Evolutionary conservation across 352 stramenopile genomes (phyloP).

Genomic region (Pythium rhizo-oryzae): DNA sequence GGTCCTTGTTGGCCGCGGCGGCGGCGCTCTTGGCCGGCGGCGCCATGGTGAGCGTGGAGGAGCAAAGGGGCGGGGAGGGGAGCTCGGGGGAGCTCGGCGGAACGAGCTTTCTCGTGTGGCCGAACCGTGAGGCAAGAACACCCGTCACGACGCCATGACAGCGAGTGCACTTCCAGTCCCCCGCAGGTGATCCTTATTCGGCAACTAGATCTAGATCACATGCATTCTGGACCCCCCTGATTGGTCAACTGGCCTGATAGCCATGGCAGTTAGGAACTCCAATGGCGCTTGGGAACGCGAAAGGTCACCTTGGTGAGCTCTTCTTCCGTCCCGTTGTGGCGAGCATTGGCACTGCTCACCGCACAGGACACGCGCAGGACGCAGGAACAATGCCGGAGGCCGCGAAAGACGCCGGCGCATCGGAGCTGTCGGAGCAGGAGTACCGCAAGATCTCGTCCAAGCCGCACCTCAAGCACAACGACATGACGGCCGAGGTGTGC

Average conservation of each 20-base stretch:
- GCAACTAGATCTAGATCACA: too few species aligned
- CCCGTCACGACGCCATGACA: too few species aligned
- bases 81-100: neutral
- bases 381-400: slow-evolving; percentile 50
- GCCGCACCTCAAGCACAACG: slow-evolving; percentile 81
- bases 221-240: too few species aligned
- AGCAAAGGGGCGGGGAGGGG: neutral
- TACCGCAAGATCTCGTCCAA: slow-evolving; percentile 87
- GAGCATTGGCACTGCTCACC: neutral
- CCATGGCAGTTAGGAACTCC: too few species aligned
- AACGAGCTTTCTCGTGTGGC: too few species aligned
- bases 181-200: too few species aligned
- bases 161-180: too few species aligned
- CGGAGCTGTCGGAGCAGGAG: slow-evolving; percentile 71
- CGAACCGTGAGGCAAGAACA: too few species aligned
- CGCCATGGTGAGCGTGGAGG: slow-evolving; percentile 12
- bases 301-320: too few species aligned
- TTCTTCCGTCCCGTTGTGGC: too few species aligned
- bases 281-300: too few species aligned
- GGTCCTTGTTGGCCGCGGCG: slow-evolving; percentile 23
- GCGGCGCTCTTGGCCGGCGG: neutral
- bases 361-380: neutral
- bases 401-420: slow-evolving; percentile 38
- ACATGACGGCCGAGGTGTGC: slow-evolving; percentile 94
- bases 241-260: too few species aligned